A percentile compares a stretch with the other conserved stretches of the same genome.
Evolutionary conservation across 129 eudicot genomes (phyloP).

Genomic region (Glebionis coronaria): DNA sequence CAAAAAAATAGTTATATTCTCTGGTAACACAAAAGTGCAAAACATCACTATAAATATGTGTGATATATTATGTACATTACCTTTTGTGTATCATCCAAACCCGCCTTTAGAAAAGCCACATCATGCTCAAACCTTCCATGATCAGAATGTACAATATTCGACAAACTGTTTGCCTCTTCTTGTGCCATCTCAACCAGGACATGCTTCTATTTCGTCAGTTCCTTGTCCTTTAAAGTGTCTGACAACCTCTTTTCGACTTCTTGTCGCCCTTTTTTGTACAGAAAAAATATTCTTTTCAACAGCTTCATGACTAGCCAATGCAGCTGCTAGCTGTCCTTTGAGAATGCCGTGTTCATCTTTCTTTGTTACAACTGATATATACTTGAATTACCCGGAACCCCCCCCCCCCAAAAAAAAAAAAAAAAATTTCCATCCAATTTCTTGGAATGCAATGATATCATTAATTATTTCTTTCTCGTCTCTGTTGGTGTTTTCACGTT

Average conservation of each 20-base stretch:
- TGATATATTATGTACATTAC: constrained; percentile 27
- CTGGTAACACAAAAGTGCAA: too few relatives aligned
- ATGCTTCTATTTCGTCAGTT: constrained; percentile 69
- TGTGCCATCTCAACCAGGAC: constrained; percentile 76
- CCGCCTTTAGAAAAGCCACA: constrained; percentile 91
- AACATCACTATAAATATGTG: too few relatives aligned
- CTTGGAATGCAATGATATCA: constrained; percentile 42
- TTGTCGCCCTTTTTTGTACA: constrained; percentile 53
- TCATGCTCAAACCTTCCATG: constrained; percentile 93
- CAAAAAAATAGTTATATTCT: neutral
- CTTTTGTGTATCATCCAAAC: constrained; percentile 95
- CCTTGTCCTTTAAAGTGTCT: constrained; percentile 67
- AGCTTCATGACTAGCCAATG: constrained; percentile 68
- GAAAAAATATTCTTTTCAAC: constrained; percentile 75
- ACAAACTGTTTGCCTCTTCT: constrained; percentile 84
- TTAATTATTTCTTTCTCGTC: constrained; percentile 43
- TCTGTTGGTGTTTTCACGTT: constrained; percentile 40
- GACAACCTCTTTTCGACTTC: constrained; percentile 67
- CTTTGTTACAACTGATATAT: constrained; percentile 60
- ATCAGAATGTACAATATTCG: constrained; percentile 90
- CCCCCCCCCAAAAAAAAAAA: too few relatives aligned
- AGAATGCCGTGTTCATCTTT: constrained; percentile 65
- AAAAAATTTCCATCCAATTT: constrained; percentile 46
- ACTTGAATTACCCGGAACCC: constrained; percentile 52
- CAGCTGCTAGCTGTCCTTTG: constrained; percentile 89